A percentile compares a stretch with the other conserved stretches of the same genome.
phyloP scores from a whole-genome alignment of 768 basidiomycete species.

The Russula sp. region DNA sequence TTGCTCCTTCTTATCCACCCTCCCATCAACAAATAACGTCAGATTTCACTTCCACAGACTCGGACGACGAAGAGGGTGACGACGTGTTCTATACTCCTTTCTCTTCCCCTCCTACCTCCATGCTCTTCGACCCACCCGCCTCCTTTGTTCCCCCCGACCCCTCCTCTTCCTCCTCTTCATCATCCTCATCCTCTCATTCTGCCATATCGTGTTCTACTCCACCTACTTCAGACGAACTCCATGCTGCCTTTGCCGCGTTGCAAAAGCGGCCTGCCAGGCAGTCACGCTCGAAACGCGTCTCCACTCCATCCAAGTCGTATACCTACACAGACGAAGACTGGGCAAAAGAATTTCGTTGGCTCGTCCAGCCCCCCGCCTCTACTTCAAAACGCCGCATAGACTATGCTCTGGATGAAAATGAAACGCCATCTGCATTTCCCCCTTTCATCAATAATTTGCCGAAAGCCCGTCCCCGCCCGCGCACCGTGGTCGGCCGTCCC shows the following conservation, averaged over 20 bases:
- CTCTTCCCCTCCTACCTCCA: slow-evolving; percentile 20
- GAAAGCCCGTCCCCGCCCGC: slow-evolving; percentile 19
- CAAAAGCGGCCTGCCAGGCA: slow-evolving; percentile 2
- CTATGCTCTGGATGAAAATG: not conserved
- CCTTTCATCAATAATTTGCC: not conserved
- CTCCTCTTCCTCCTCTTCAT: not conserved
- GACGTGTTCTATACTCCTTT: slow-evolving; percentile 21
- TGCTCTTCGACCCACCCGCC: slow-evolving; percentile 10
- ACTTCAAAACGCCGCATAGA: slow-evolving; percentile 13
- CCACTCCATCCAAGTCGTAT: slow-evolving; percentile 16
- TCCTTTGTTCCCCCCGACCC: not conserved
- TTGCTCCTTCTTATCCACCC: not conserved
- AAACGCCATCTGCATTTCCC: not conserved
- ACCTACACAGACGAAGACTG: slow-evolving; percentile 52
- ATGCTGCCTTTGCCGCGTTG: not conserved
- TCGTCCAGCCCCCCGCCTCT: slow-evolving; percentile 34
- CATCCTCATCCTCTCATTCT: not conserved
- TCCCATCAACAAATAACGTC: not conserved
- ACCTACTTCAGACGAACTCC: slow-evolving; percentile 20
- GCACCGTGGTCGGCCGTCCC: slow-evolving; percentile 21
- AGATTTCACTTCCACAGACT: slow-evolving; percentile 4
- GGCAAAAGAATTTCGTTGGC: slow-evolving; percentile 63
- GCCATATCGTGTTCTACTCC: slow-evolving; percentile 16
- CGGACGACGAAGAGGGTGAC: not conserved
- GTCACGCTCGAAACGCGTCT: slow-evolving; percentile 1